Evolutionary conservation across 2,329 filamentous ascomycete species (phyloP), one percentile per base, ranked within the genome.

Genomic region (Monilinia polystroma): DNA sequence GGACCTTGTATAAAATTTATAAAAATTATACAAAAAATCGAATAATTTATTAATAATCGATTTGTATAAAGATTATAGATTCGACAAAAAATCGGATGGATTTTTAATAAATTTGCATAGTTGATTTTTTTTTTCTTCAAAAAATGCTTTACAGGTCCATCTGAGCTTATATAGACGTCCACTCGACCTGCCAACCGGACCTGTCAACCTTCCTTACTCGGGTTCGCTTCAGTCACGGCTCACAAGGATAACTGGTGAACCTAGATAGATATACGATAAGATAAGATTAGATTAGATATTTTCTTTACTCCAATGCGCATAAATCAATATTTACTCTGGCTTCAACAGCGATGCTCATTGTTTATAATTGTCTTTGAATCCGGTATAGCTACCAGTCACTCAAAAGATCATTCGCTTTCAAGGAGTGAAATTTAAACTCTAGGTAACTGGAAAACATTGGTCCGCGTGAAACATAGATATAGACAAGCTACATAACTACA

Each of bases 231-330:
- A 16, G 41, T 43, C 41, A 43, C 45, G 45, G 7, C n/a, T 49
- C 20, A n/a, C 18, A 49, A 20, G 45, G 20, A 20, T 23, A 23
- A 23, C 23, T 23, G 23, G 23, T 23, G 6, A 35, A 35, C 7
- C 32, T 35, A 35, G 6, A 35, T 43, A 2, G n/a, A 45, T 49
- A 26, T 60, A 51, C 35, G 57, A 59, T 59, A 60, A 62, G 58
- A 58, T 51, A 51, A 60, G 20, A 51, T 51, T 23, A 35, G 14
- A 49, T 51, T 47, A 51, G 45, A 51, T 51, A 6, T 49, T 10
- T 23, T 5, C 47, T 26, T n/a, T 6, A 23, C 54, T 23, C 8
- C 5, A 18, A 18, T 45, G 23, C 18, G 23, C 26, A 45, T 3
- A 58, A 20, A 58, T 2, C 3, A 45, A 45, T 11, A 20, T 5